Evolutionary conservation across 805 yeast species (phyloP).

Genomic region (Candida railenensis): DNA sequence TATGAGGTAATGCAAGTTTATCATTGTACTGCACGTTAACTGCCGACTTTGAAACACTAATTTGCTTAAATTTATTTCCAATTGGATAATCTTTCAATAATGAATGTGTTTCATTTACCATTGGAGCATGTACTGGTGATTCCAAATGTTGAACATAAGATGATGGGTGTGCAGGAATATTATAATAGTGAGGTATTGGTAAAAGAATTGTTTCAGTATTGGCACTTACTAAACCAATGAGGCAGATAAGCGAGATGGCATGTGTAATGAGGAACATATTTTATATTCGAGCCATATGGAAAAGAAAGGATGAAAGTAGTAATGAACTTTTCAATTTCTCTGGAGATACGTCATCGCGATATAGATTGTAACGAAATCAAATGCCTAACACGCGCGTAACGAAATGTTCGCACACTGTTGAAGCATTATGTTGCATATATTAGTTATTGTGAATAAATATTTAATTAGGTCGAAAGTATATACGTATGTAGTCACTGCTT

Average conservation of each 20-base stretch:
- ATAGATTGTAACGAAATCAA: too few species aligned
- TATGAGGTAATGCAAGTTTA: conserved; percentile 1
- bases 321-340: neutral
- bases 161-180: conserved; percentile 22
- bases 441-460: too few species aligned
- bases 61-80: neutral
- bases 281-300: neutral
- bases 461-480: too few species aligned
- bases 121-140: neutral
- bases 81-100: conserved; percentile 13
- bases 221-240: conserved; percentile 16
- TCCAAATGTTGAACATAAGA: neutral
- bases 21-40: neutral
- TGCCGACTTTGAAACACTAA: neutral
- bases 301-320: neutral
- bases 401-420: too few species aligned
- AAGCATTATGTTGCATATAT: too few species aligned
- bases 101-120: conserved; percentile 11
- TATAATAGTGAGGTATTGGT: conserved; percentile 33
- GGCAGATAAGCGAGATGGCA: neutral
- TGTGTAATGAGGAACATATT: neutral
- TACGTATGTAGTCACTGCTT: too few species aligned
- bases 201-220: conserved; percentile 38
- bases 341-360: neutral
- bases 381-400: too few species aligned